Conservation (phyloP, 192 early-diverging fungal genomes). For the Mortierella hygrophila region DNA sequence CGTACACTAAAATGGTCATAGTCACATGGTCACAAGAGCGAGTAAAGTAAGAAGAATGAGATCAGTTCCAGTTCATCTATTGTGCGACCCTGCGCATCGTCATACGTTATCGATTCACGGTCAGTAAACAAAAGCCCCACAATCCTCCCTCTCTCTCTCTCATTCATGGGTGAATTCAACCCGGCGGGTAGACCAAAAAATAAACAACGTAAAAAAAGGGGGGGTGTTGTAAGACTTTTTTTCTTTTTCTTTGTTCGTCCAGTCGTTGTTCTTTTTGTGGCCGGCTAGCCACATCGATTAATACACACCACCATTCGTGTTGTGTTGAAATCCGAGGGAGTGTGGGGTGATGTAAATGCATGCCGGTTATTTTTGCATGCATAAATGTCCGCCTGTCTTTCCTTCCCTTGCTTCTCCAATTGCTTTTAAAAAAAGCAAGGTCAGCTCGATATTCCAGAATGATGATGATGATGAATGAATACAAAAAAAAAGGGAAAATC, state of each 20-base stretch:
- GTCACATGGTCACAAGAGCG: too few relatives aligned
- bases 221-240: not conserved
- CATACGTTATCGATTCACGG: not conserved
- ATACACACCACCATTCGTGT: not conserved
- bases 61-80: conserved; percentile 15
- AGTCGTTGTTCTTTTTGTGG: not conserved
- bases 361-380: conserved; percentile 6
- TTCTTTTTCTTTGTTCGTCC: not conserved
- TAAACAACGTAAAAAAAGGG: not conserved
- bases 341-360: conserved; percentile 4
- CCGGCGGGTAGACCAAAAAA: not conserved
- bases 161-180: not conserved
- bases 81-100: conserved; percentile 32
- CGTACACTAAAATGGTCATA: conserved; percentile 26
- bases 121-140: not conserved
- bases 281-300: not conserved
- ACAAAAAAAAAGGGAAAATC: not conserved
- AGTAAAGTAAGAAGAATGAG: not conserved
- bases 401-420: not conserved
- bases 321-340: not conserved
- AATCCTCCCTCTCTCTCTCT: not conserved
- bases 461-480: not conserved
- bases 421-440: not conserved
- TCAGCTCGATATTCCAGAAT: not conserved
- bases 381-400: not conserved